A percentile compares a stretch with the other conserved stretches of the same genome.
These are phyloP conservation scores for Apiospora sp. DNA, from an alignment of 2,329 filamentous ascomycete species.

Conservation along the genomic window DNA sequence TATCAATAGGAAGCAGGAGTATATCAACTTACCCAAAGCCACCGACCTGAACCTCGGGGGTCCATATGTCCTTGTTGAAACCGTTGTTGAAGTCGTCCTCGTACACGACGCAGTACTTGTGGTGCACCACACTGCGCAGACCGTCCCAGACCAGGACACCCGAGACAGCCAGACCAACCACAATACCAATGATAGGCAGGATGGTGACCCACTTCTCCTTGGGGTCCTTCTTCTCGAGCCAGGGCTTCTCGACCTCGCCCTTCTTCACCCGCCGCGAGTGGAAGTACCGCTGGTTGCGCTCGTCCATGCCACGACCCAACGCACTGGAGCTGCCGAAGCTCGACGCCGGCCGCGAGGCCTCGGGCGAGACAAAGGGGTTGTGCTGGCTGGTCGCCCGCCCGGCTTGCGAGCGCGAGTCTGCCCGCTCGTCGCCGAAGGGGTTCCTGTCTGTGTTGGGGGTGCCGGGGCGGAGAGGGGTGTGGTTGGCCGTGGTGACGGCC, in stretches of 20 bases:
- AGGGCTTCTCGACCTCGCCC: slow-evolving; percentile 78
- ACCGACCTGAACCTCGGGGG: slow-evolving; percentile 76
- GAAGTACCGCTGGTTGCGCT: slow-evolving; percentile 66
- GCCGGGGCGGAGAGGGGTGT: slow-evolving; percentile 48
- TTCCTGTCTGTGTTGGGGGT: slow-evolving; percentile 51
- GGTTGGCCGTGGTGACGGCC: slow-evolving; percentile 44
- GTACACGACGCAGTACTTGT: slow-evolving; percentile 76
- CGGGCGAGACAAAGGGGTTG: slow-evolving; percentile 37
- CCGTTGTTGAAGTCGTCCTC: slow-evolving; percentile 70
- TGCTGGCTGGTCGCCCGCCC: slow-evolving; percentile 25
- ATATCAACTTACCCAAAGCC: slow-evolving; percentile 72
- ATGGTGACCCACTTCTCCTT: slow-evolving; percentile 90
- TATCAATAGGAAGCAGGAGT: background rate
- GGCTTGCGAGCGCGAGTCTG: slow-evolving; percentile 45
- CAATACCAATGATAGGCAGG: slow-evolving; percentile 75
- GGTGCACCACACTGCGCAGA: slow-evolving; percentile 72
- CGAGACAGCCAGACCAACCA: slow-evolving; percentile 72
- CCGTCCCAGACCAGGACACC: slow-evolving; percentile 81
- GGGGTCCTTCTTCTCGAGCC: slow-evolving; percentile 76
- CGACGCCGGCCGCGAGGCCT: slow-evolving; percentile 54
- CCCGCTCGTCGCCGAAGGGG: slow-evolving; percentile 47
- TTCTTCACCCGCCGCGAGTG: slow-evolving; percentile 77
- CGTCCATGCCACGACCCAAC: slow-evolving; percentile 45
- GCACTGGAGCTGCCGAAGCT: slow-evolving; percentile 56
- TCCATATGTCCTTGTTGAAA: slow-evolving; percentile 70